A percentile compares a stretch with the other conserved stretches of the same genome.
phyloP scores from a whole-genome alignment of 306 rosid genomes.

The Argentina anserina region DNA sequence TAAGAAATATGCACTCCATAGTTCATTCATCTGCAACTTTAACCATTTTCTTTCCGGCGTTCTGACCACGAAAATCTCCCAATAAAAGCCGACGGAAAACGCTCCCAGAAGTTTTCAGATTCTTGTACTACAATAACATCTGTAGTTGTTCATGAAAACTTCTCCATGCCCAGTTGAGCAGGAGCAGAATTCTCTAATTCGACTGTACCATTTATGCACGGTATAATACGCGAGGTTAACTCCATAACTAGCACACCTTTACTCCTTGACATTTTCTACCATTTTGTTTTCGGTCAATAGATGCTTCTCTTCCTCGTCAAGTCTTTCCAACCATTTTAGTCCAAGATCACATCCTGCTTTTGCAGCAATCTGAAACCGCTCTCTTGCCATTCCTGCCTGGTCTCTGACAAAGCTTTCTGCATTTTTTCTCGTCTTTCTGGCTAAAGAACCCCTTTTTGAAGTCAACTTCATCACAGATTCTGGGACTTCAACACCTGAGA shows the following conservation, averaged over 20 bases:
- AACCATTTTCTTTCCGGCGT: too few relatives aligned
- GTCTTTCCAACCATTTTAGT: conserved; percentile 75
- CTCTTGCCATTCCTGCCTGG: conserved; percentile 71
- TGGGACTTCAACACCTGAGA: too few relatives aligned
- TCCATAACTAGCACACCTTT: not conserved
- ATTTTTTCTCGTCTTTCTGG: too few relatives aligned
- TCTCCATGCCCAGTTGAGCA: not conserved
- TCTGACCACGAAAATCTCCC: too few relatives aligned
- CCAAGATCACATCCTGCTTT: conserved; percentile 85
- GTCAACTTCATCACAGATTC: too few relatives aligned
- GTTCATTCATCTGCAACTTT: too few relatives aligned
- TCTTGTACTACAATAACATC: too few relatives aligned
- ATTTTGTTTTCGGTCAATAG: conserved; percentile 1
- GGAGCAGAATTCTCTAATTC: not conserved
- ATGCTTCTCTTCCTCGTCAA: conserved; percentile 74
- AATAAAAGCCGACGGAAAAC: too few relatives aligned
- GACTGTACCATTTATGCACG: not conserved
- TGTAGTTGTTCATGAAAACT: not conserved
- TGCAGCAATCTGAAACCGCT: conserved; percentile 76
- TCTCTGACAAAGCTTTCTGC: too few relatives aligned
- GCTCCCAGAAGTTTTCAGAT: too few relatives aligned
- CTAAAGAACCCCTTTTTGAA: too few relatives aligned
- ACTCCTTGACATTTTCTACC: not conserved
- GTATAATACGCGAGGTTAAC: not conserved
- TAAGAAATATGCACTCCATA: too few relatives aligned